Evolutionary conservation across 768 basidiomycete genomes (phyloP), one percentile per base, ranked within the genome.

Genomic region (Brasilioporus rufonigricans): DNA sequence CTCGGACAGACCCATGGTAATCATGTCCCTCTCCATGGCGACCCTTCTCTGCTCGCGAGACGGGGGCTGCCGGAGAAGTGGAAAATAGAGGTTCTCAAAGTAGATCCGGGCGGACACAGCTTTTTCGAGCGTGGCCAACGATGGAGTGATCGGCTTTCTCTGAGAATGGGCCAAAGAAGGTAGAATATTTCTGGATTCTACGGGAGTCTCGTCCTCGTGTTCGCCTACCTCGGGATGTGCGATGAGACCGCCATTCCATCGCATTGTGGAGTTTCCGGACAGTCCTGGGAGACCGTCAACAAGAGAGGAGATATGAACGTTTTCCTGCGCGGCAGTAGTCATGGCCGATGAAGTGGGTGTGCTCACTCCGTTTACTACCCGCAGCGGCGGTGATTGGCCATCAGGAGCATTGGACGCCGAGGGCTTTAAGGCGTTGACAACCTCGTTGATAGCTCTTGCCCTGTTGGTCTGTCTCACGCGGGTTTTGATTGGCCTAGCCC

Each of bases 11-110:
- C 81, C 77, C 80, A 96, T 85, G 56, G 80, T 76, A 26, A 75
- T 75, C 86, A 93, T 90, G 64, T 95, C 93, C 61, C 77, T 82
- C 74, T 98, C 95, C 82, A 98, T 90, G 24, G 91, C 88, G 27
- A 86, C 71, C 61, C 86, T 79, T 54, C 96, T 80, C 69, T 91
- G 86, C 69, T 96, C 93, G 31, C 96, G 83, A 55, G 89, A 89
- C 46, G 91, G 84, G 29, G 88, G 81, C 56, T 93, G 88, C 61
- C 91, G 88, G 66, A 94, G 82, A 51, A 94, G 79, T 29, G 84
- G 86, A 73, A 90, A 95, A 72, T 89, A 95, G 29, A 87, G 78
- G 66, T 90, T 93, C 78, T 92, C 91, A 73, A 98, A 97, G 80
- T 86, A 97, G 74, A 98, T 91, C 68, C 90, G 85, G 38, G 90